A percentile compares a stretch with the other conserved stretches of the same genome.
These are phyloP conservation scores for Myriosclerotinia curreyana DNA, from an alignment of 2,329 filamentous ascomycete species.

Conservation along the genomic window DNA sequence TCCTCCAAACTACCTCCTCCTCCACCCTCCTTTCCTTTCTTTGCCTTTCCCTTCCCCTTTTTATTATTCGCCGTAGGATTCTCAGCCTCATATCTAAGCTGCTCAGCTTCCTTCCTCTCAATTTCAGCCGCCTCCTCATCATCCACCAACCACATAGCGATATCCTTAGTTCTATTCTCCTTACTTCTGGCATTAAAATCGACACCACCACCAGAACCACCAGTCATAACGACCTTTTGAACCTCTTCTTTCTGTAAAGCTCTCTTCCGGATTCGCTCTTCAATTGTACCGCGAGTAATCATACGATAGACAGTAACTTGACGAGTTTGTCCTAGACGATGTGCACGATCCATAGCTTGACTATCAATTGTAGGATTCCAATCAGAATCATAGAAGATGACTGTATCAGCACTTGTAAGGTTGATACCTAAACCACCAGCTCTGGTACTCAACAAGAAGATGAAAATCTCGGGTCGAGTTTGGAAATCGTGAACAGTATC, in stretches of 20 bases:
- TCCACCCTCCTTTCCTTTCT: constrained; percentile 43
- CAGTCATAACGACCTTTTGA: constrained; percentile 92
- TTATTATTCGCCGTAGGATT: constrained; percentile 65
- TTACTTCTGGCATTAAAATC: constrained; percentile 92
- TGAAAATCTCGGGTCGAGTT: constrained; percentile 88
- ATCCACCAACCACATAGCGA: constrained; percentile 97
- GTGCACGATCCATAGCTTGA: constrained; percentile 97
- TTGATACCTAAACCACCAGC: constrained; percentile 98
- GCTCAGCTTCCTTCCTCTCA: constrained; percentile 85
- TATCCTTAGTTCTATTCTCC: constrained; percentile 95
- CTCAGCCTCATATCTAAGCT: constrained; percentile 54
- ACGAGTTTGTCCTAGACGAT: constrained; percentile 91
- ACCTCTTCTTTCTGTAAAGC: constrained; percentile 98
- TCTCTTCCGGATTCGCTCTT: constrained; percentile 95
- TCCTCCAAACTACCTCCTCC: constrained; percentile 74
- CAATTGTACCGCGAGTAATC: constrained; percentile 94
- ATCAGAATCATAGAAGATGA: constrained; percentile 99
- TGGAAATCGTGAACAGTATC: constrained; percentile 98
- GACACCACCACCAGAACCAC: constrained; percentile 76
- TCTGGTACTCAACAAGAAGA: constrained; percentile 93
- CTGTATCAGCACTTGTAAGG: constrained; percentile 90
- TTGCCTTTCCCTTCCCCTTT: constrained; percentile 59
- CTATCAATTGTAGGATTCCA: constrained; percentile 99
- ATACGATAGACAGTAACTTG: constrained; percentile 98
- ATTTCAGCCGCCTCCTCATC: constrained; percentile 95